phyloP scores from a whole-genome alignment of 2,329 filamentous ascomycete species.

The Cadophora sp. region DNA sequence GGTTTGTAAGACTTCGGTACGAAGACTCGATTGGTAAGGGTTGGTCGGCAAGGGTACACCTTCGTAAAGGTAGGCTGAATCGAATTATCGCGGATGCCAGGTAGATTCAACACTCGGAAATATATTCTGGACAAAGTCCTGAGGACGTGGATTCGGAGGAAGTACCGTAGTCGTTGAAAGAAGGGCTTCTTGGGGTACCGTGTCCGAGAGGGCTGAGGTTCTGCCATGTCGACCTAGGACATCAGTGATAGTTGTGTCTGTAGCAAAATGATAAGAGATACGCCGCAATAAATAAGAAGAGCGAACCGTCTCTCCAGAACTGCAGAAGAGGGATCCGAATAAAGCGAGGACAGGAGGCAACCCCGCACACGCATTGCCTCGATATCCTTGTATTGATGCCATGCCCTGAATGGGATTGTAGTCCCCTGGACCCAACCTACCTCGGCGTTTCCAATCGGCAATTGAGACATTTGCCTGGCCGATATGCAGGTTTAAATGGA shows the following conservation, averaged over 20 bases:
- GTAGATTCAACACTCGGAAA: conserved; percentile 25
- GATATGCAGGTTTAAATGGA: not conserved
- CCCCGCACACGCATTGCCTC: not conserved
- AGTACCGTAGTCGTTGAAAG: conserved; percentile 20
- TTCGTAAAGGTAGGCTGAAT: conserved; percentile 35
- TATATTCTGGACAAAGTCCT: conserved; percentile 24
- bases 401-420: not conserved
- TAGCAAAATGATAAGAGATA: not conserved
- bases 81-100: conserved; percentile 27
- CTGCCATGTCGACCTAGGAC: not conserved
- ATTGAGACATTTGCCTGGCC: not conserved
- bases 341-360: not conserved
- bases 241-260: not conserved
- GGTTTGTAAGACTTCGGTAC: conserved; percentile 39
- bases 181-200: conserved; percentile 15
- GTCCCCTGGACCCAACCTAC: not conserved
- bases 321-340: not conserved
- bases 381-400: not conserved
- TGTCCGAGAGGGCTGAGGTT: not conserved
- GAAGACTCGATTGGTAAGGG: conserved; percentile 48
- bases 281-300: not conserved
- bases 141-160: conserved; percentile 24
- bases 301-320: not conserved
- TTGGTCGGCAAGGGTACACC: conserved; percentile 33
- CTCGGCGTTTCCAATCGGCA: not conserved